Evolutionary conservation across 1,139 yeast genomes (phyloP).

Genomic region (Candida sanyaensis): DNA sequence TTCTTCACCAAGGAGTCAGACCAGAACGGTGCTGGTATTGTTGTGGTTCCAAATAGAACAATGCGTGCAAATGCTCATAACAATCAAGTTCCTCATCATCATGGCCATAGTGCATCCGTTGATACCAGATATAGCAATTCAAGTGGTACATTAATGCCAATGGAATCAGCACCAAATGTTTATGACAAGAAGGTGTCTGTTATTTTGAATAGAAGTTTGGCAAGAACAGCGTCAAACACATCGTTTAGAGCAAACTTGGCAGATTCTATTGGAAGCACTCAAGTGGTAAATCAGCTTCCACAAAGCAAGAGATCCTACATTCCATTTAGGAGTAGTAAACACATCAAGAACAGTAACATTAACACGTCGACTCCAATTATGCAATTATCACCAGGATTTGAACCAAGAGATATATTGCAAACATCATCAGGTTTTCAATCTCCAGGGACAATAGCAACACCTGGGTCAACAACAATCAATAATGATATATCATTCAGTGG

Average conservation of each 20-base stretch:
- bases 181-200: slow-evolving; percentile 80
- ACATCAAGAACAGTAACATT: background rate
- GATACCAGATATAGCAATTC: slow-evolving; percentile 44
- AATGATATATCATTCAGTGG: slow-evolving; percentile 1
- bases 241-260: slow-evolving; percentile 77
- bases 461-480: slow-evolving; percentile 4
- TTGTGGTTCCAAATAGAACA: slow-evolving; percentile 12
- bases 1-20: slow-evolving; percentile 77
- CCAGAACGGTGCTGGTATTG: slow-evolving; percentile 16
- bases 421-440: slow-evolving; percentile 9
- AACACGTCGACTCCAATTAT: slow-evolving; percentile 18
- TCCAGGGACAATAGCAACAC: slow-evolving; percentile 4
- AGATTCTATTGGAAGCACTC: slow-evolving; percentile 47
- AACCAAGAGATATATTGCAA: slow-evolving; percentile 10
- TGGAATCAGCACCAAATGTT: slow-evolving; percentile 75
- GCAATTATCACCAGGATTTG: slow-evolving; percentile 25
- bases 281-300: slow-evolving; percentile 17
- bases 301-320: slow-evolving; percentile 38
- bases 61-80: slow-evolving; percentile 6
- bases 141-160: slow-evolving; percentile 45
- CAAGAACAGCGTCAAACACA: slow-evolving; percentile 72
- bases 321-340: slow-evolving; percentile 40
- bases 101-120: slow-evolving; percentile 50
- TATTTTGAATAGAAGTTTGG: slow-evolving; percentile 72
- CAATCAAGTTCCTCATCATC: slow-evolving; percentile 21